These are phyloP conservation scores for Phytophthora pluvialis DNA, from an alignment of 352 stramenopile species.

Conservation along the genomic window DNA sequence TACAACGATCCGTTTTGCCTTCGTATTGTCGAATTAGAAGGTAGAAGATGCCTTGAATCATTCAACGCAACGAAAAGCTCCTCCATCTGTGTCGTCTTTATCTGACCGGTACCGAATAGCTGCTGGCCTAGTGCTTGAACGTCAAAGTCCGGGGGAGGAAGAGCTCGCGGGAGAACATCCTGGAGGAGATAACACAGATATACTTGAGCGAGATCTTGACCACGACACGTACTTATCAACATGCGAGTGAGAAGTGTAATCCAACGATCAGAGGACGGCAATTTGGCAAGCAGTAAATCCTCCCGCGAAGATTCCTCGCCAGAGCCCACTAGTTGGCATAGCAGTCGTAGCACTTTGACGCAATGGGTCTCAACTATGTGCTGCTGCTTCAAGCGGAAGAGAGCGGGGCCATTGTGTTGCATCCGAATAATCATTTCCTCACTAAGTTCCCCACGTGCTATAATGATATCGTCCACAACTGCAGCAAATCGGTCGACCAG, in stretches of 20 bases:
- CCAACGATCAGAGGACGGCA: constrained; percentile 37
- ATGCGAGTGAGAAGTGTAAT: constrained; percentile 32
- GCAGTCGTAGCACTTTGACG: constrained; percentile 39
- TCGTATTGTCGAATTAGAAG: constrained; percentile 1
- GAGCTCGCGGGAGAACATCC: constrained; percentile 27
- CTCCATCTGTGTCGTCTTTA: not conserved
- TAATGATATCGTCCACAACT: constrained; percentile 45
- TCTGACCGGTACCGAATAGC: constrained; percentile 11
- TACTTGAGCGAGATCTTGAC: constrained; percentile 29
- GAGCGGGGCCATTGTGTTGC: constrained; percentile 29
- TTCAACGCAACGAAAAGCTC: constrained; percentile 24
- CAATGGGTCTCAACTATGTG: constrained; percentile 36
- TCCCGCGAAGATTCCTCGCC: not conserved
- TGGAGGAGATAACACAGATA: constrained; percentile 43
- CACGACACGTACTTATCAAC: constrained; percentile 19
- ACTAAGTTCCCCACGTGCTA: constrained; percentile 11
- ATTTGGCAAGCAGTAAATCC: not conserved
- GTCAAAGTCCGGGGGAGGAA: constrained; percentile 10
- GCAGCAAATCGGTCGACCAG: constrained; percentile 18
- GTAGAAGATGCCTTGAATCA: not conserved
- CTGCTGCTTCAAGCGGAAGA: constrained; percentile 51
- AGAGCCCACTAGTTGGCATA: constrained; percentile 38
- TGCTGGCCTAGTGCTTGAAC: constrained; percentile 11
- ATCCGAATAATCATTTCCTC: constrained; percentile 31
- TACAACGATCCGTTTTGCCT: constrained; percentile 41